These are phyloP conservation scores for Aureobasidium pullulans DNA, from an alignment of 2,329 filamentous ascomycete genomes.

Conservation along the genomic window DNA sequence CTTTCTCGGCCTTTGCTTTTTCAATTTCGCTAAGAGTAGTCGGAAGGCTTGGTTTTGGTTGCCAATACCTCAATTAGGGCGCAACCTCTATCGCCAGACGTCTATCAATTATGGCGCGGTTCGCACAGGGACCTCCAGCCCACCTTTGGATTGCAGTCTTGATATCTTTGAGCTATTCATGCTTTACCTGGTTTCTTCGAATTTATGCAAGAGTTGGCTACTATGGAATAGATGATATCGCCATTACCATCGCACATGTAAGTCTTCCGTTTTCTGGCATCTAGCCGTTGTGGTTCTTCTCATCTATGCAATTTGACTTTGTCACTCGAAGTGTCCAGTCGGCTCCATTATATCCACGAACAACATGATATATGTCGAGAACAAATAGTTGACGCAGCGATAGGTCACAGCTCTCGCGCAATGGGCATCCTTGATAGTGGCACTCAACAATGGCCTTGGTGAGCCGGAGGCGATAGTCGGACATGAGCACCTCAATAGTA, in stretches of 20 bases:
- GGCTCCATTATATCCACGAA: background rate
- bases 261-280: background rate
- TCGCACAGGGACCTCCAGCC: constrained; percentile 1
- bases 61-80: background rate
- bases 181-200: constrained; percentile 9
- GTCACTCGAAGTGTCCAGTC: background rate
- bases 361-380: background rate
- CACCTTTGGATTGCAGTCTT: constrained; percentile 10
- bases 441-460: constrained; percentile 1
- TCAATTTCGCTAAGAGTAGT: background rate
- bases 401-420: constrained; percentile 8
- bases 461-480: background rate
- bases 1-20: constrained; percentile 9
- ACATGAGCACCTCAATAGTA: background rate
- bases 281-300: too few species aligned
- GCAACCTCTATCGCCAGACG: background rate
- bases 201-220: constrained; percentile 13
- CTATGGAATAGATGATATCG: constrained; percentile 8
- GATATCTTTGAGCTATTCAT: constrained; percentile 10
- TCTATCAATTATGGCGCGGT: constrained; percentile 5
- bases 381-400: background rate
- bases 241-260: constrained; percentile 5
- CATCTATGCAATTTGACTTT: too few species aligned
- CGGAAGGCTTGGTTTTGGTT: background rate
- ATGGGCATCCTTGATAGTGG: constrained; percentile 7